Conservation (phyloP, 345 rosid genomes). For the Salix caprea region DNA sequence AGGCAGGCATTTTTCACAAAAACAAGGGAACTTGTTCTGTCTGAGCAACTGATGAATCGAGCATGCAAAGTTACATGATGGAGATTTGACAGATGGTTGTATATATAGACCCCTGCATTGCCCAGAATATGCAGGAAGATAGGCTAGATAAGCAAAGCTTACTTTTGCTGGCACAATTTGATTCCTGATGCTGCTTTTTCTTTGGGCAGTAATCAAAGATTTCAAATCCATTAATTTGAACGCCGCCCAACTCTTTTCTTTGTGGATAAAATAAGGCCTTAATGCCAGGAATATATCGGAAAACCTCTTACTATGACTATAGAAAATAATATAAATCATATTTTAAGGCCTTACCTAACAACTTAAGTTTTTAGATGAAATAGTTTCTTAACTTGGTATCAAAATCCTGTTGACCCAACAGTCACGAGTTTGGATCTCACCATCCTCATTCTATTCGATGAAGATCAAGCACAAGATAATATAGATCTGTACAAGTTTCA, state of each 20-base stretch:
- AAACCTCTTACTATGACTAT: no score
- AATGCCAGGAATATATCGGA: no score
- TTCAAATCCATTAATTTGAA: background rate
- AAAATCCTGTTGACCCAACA: fast-evolving
- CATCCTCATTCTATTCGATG: no score
- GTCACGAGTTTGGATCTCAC: no score
- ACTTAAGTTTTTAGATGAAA: no score
- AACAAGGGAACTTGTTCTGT: background rate
- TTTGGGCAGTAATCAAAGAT: background rate
- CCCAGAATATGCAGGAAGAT: background rate
- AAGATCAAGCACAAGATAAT: no score
- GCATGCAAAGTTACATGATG: background rate
- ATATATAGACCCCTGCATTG: slow-evolving; percentile 4
- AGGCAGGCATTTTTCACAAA: slow-evolving; percentile 19
- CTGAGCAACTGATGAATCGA: background rate
- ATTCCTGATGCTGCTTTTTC: background rate
- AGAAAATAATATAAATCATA: no score
- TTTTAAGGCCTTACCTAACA: no score
- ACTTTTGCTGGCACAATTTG: background rate
- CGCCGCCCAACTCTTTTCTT: no score
- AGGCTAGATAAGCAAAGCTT: background rate
- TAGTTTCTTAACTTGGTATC: no score
- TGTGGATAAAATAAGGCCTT: no score
- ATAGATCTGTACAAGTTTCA: no score
- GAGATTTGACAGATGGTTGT: background rate